Evolutionary conservation across 805 yeast genomes (phyloP).

Genomic region (Torulaspora franciscae): DNA sequence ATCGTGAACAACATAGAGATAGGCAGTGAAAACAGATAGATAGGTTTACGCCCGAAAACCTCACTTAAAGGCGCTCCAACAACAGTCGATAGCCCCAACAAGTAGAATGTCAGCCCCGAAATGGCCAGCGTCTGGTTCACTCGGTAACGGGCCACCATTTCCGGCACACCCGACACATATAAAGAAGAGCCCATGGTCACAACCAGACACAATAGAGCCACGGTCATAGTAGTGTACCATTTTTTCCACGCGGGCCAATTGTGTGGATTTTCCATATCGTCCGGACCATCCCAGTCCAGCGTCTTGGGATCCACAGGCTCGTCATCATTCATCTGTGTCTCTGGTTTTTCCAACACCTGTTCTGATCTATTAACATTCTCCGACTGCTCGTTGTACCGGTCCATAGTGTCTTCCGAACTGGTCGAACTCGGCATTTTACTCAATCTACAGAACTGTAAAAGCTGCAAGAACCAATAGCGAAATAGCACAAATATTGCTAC

Average conservation of each 20-base stretch:
- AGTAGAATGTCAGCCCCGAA: constrained; percentile 64
- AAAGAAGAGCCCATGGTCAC: constrained; percentile 74
- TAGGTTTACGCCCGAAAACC: constrained; percentile 59
- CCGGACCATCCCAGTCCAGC: constrained; percentile 57
- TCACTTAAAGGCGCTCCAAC: constrained; percentile 71
- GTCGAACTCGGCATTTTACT: not conserved
- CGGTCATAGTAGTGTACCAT: constrained; percentile 62
- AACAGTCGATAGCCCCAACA: constrained; percentile 69
- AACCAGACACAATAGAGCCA: constrained; percentile 60
- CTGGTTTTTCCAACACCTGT: not conserved
- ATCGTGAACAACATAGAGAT: constrained; percentile 64
- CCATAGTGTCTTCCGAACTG: not conserved
- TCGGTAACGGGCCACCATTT: constrained; percentile 45
- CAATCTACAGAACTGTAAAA: too few relatives aligned
- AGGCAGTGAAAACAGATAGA: constrained; percentile 57
- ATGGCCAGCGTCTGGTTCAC: constrained; percentile 57
- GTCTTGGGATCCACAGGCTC: constrained; percentile 37
- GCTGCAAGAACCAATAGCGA: too few relatives aligned
- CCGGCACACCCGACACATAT: constrained; percentile 60
- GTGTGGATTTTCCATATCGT: constrained; percentile 58
- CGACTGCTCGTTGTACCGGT: not conserved
- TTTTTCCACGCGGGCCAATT: constrained; percentile 63
- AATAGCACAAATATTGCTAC: too few relatives aligned
- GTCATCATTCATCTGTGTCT: constrained; percentile 1
- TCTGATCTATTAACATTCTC: not conserved